These are phyloP conservation scores for Starmerella vaccinii DNA, from an alignment of 805 yeast genomes.

Conservation along the genomic window DNA sequence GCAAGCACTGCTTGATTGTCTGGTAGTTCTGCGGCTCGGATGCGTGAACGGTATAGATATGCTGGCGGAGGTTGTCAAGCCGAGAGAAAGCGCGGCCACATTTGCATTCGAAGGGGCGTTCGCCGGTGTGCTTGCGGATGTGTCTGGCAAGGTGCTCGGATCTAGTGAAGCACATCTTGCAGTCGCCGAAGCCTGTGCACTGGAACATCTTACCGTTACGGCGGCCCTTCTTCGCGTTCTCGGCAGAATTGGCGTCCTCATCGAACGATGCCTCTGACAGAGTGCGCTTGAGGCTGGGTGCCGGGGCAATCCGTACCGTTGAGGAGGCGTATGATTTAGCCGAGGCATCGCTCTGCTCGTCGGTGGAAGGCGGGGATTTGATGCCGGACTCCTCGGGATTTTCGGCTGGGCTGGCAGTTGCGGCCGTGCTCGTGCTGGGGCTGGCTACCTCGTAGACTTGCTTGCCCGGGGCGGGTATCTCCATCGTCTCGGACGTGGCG, in stretches of 20 bases:
- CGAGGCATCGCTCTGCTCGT: neutral
- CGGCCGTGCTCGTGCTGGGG: neutral
- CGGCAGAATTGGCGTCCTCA: slow-evolving; percentile 25
- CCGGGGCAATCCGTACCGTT: neutral
- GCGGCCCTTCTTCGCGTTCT: slow-evolving; percentile 8
- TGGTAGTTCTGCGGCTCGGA: slow-evolving; percentile 33
- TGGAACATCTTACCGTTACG: slow-evolving; percentile 48
- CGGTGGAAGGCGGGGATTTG: neutral
- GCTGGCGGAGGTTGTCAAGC: slow-evolving; percentile 81
- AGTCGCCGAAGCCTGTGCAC: slow-evolving; percentile 77
- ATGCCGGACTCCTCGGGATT: neutral
- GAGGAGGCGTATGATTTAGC: neutral
- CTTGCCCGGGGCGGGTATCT: neutral
- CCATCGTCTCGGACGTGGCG: neutral
- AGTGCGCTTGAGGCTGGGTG: neutral
- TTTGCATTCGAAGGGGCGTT: slow-evolving; percentile 80
- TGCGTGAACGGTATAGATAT: slow-evolving; percentile 74
- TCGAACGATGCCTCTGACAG: neutral
- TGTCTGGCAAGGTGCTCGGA: slow-evolving; percentile 90
- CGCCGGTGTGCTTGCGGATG: slow-evolving; percentile 89
- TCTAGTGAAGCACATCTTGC: slow-evolving; percentile 80
- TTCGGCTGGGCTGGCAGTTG: neutral
- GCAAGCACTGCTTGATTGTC: slow-evolving; percentile 12
- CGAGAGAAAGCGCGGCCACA: slow-evolving; percentile 69
- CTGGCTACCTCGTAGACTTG: neutral